Conservation (phyloP, 2,329 filamentous ascomycete species). For the Apiospora rasikravindrae region DNA sequence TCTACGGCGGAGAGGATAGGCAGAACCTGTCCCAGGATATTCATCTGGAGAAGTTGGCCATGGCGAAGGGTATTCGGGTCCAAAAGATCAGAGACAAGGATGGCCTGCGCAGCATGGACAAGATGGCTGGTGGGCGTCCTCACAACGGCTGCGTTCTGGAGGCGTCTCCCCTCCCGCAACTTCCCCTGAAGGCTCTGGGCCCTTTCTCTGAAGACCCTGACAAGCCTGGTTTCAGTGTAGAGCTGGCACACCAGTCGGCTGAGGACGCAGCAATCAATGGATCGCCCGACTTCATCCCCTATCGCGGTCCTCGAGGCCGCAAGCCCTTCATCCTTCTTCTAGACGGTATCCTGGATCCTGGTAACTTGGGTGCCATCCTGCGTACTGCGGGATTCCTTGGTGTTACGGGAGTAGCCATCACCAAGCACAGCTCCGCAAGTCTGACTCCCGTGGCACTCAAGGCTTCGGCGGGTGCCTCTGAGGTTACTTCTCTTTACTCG, state of each 20-base stretch:
- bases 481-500: conserved; percentile 76
- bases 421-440: conserved; percentile 73
- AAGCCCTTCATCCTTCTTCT: conserved; percentile 76
- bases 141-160: conserved; percentile 93
- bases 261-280: conserved; percentile 82
- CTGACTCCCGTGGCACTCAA: conserved; percentile 82
- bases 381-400: conserved; percentile 92
- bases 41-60: conserved; percentile 52
- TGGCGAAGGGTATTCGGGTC: conserved; percentile 56
- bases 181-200: conserved; percentile 67
- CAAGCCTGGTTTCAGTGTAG: conserved; percentile 61
- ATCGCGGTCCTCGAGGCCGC: conserved; percentile 45
- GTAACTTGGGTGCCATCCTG: conserved; percentile 88
- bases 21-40: conserved; percentile 52
- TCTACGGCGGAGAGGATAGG: conserved; percentile 66
- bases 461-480: conserved; percentile 85
- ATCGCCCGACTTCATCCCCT: conserved; percentile 54
- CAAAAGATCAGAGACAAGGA: conserved; percentile 59
- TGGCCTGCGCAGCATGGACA: conserved; percentile 75
- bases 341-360: conserved; percentile 81
- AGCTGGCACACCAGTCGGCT: conserved; percentile 68
- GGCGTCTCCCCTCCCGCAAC: conserved; percentile 78
- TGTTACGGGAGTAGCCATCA: conserved; percentile 80
- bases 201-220: conserved; percentile 49
- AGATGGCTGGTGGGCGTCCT: conserved; percentile 80